Evolutionary conservation across 768 basidiomycete genomes (phyloP).

Genomic region (Polyporus arcularius): DNA sequence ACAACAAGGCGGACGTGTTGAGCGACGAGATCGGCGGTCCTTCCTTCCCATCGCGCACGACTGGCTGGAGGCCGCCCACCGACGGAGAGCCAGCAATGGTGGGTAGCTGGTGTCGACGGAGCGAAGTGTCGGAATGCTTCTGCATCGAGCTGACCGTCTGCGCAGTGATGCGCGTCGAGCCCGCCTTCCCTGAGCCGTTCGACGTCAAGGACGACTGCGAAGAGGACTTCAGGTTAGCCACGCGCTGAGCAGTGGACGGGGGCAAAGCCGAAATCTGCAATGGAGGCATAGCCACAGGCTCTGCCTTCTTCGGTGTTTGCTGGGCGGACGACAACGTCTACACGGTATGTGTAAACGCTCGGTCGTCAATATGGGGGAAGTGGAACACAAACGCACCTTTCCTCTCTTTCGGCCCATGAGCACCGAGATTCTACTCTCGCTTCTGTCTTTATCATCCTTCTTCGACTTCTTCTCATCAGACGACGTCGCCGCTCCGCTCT

Average conservation of each 20-base stretch:
- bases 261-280: slow-evolving; percentile 89
- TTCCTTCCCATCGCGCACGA: slow-evolving; percentile 59
- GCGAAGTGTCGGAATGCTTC: slow-evolving; percentile 81
- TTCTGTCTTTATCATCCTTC: slow-evolving; percentile 81
- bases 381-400: slow-evolving; percentile 58
- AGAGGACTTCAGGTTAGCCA: slow-evolving; percentile 74
- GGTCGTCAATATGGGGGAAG: background rate
- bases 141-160: slow-evolving; percentile 88
- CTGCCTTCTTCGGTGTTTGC: slow-evolving; percentile 57
- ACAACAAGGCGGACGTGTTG: slow-evolving; percentile 51
- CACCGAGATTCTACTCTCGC: slow-evolving; percentile 86
- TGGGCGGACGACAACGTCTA: slow-evolving; percentile 87
- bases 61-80: slow-evolving; percentile 60
- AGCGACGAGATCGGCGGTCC: slow-evolving; percentile 52
- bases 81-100: slow-evolving; percentile 96
- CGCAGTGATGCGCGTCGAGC: slow-evolving; percentile 68
- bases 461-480: slow-evolving; percentile 61
- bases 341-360: slow-evolving; percentile 12
- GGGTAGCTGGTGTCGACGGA: slow-evolving; percentile 75
- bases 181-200: slow-evolving; percentile 43
- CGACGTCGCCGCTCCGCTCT: slow-evolving; percentile 48
- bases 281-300: slow-evolving; percentile 77
- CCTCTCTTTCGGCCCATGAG: slow-evolving; percentile 88
- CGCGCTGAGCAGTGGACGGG: slow-evolving; percentile 77
- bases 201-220: slow-evolving; percentile 47